phyloP scores from a whole-genome alignment of 1,284 basidiomycete species.

The Athelia sp. region DNA sequence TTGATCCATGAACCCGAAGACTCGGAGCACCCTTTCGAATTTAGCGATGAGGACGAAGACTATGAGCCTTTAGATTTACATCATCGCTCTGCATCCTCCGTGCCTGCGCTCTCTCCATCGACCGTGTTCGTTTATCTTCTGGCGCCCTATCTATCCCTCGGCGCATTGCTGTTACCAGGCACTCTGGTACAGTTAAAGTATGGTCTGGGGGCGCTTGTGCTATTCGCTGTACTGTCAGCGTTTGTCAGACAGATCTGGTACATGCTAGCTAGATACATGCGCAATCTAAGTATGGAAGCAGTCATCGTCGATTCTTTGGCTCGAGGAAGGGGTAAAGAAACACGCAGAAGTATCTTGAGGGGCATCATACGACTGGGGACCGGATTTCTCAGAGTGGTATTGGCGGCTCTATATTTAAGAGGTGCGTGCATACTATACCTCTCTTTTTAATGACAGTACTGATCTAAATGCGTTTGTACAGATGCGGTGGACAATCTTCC shows the following conservation, averaged over 20 bases:
- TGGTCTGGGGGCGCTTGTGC: slow-evolving; percentile 44
- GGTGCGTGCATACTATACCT: slow-evolving; percentile 35
- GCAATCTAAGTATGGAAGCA: slow-evolving; percentile 58
- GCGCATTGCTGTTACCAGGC: slow-evolving; percentile 54
- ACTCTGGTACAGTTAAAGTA: slow-evolving; percentile 41
- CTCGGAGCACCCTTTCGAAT: slow-evolving; percentile 34
- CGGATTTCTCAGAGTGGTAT: slow-evolving; percentile 39
- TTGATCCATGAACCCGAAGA: slow-evolving; percentile 51
- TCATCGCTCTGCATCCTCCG: slow-evolving; percentile 15
- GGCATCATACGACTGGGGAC: slow-evolving; percentile 35
- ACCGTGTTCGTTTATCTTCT: slow-evolving; percentile 65
- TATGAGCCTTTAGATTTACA: slow-evolving; percentile 14
- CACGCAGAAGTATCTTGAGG: slow-evolving; percentile 34
- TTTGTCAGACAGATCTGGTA: slow-evolving; percentile 69
- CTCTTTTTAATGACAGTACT: slow-evolving; percentile 3
- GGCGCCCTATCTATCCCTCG: slow-evolving; percentile 63
- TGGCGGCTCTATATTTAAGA: slow-evolving; percentile 59
- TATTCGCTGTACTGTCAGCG: slow-evolving; percentile 52
- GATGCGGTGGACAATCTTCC: slow-evolving; percentile 49
- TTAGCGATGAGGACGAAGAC: slow-evolving; percentile 47
- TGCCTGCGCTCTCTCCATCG: slow-evolving; percentile 50
- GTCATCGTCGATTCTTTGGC: slow-evolving; percentile 58
- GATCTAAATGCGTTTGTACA: slow-evolving; percentile 20
- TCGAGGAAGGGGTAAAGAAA: slow-evolving; percentile 45
- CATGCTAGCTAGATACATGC: slow-evolving; percentile 64